Base-by-base conservation (phyloP, 2,329 filamentous ascomycete genomes). In the Fusarium lyarnte region DNA sequence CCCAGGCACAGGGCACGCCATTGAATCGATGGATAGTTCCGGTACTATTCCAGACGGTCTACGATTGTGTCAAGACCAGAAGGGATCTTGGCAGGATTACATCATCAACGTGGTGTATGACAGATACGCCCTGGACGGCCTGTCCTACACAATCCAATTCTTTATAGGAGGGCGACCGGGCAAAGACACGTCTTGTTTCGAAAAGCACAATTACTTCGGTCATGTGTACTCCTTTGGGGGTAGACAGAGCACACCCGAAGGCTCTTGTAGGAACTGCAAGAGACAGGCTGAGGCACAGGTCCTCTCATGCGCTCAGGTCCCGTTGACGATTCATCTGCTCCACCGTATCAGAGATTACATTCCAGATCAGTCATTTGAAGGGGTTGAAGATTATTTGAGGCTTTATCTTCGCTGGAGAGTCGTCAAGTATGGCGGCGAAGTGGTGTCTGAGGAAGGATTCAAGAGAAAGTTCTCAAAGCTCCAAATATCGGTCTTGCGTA, bases 31-130 rank as follows among this genome's bases (percentile, higher is more conserved):
- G 10, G 3, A 25, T 1, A 10, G 8, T 3, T 14, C 14, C 2
- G 4, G 8, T 14, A 3, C 7, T 1, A 2, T 8, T 6, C n/a
- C 6, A 5, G 3, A 6, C 2, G n/a, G 1, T 2, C 8, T 42
- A 16, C 17, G 8, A 5, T 2, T 23, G 12, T 6, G 1, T 4
- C 5, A 14, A 5, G 2, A 6, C 1, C 17, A 27, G 3, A 17
- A 8, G 1, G 35, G 13, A 1, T 31, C 3, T 9, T 59, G 57
- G 57, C 35, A 59, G 1, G 46, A 53, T 4, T 31, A 59, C 12
- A 59, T 59, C 10, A 16, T 41, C 27, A 59, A 35, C 3, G 46
- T 35, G 7, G 27, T n/a, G 3, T 59, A 59, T 5, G 45, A 41
- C 17, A 2, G 35, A 39, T 53, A 53, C 13, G 46, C 46, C 17